Evolutionary conservation across 176 grass and related monocot species (phyloP), one percentile per base, ranked within the genome.

Genomic region (Elaeis guineensis): DNA sequence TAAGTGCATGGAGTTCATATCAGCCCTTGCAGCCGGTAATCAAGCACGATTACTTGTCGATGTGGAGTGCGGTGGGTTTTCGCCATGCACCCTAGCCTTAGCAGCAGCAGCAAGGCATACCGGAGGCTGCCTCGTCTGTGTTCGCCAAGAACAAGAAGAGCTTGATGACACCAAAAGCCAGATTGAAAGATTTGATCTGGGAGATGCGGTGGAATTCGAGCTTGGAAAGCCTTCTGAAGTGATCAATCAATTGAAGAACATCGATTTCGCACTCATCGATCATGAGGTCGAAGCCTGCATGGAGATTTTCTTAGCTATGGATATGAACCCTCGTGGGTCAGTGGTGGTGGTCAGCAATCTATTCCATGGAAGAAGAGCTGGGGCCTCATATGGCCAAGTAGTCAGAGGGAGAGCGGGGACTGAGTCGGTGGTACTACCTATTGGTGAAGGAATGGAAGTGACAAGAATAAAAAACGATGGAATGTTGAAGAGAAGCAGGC

Each of bases 11-110:
- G 76, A 79, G 55, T 78, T 52, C 61, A 59, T 78, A 55, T 58
- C 76, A n/a, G 76, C 76, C 21, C 59, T 78, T 5, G 76, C 76
- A 0, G 67, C 76, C n/a, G 76, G 76, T 32, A 71, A 60, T 54
- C 66, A 50, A 15, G 61, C 76, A 1, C 66, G 32, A 1, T 48
- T 49, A 22, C 32, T 71, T 29, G 54, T 51, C 12, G 61, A 71
- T 68, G 23, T 78, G 16, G 76, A 21, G 19, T 3, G 16, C 4
- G 44, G 8, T 24, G 23, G 53, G 61, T 18, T 51, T 3, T 65
- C 67, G 7, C 74, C 57, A 50, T 39, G 30, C 17, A 25, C 69
- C 0, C 35, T 65, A 4, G 67, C 67, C 3, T 24, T 78, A 44
- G 67, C 76, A 4, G 54, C 63, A 19, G 76, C 76, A 14, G 68